A percentile compares a stretch with the other conserved stretches of the same genome.
Conservation (phyloP, 139 green algal species). For the Volvox africanus region DNA sequence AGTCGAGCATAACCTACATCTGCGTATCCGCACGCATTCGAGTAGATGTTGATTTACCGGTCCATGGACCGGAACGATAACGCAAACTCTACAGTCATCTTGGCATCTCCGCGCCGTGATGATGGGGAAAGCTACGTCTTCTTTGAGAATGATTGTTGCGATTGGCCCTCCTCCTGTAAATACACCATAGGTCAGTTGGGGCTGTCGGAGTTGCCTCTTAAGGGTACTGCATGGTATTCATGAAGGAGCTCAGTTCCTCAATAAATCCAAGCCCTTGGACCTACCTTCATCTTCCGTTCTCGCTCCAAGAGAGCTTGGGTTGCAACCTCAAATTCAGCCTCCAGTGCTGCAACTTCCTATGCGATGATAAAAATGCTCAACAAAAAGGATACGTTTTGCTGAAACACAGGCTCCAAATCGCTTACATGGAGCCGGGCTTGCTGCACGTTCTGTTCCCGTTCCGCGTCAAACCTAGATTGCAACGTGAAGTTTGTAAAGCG, state of each 20-base stretch:
- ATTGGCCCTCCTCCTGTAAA: neutral
- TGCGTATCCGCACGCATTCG: too few relatives aligned
- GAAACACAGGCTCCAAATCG: too few relatives aligned
- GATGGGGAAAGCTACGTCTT: neutral
- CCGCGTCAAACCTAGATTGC: neutral
- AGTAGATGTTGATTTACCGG: too few relatives aligned
- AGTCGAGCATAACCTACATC: too few relatives aligned
- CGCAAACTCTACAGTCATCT: too few relatives aligned
- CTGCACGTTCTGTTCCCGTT: neutral
- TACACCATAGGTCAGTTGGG: neutral
- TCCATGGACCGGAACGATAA: too few relatives aligned
- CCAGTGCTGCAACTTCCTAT: slow-evolving; percentile 26
- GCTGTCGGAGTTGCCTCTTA: neutral
- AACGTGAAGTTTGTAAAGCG: neutral
- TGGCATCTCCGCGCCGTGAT: too few relatives aligned
- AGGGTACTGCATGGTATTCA: neutral
- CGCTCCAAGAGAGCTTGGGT: neutral
- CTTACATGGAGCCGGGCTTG: neutral
- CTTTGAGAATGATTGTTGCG: neutral
- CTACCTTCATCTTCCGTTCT: neutral
- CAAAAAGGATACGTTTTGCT: too few relatives aligned
- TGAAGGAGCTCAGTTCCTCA: neutral
- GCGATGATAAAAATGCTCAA: neutral
- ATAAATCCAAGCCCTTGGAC: neutral
- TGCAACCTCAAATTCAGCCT: slow-evolving; percentile 38